Evolutionary conservation across 345 rosid genomes (phyloP).

Genomic region (Turritis glabra): DNA sequence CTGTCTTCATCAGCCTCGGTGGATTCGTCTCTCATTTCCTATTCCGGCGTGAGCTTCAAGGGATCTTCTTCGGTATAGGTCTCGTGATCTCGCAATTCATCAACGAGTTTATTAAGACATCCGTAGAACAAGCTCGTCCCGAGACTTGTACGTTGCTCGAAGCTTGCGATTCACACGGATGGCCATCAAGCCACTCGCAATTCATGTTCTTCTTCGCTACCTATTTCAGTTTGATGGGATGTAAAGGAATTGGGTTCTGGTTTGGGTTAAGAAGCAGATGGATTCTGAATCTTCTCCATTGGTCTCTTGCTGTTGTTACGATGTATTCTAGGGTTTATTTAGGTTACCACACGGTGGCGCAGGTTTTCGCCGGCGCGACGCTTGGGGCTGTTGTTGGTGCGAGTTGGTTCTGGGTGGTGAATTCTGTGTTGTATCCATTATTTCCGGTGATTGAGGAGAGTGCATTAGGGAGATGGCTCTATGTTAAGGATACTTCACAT

Average conservation of each 20-base stretch:
- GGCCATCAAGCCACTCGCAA: slow-evolving; percentile 96
- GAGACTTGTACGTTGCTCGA: slow-evolving; percentile 80
- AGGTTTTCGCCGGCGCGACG: slow-evolving; percentile 81
- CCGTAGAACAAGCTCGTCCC: slow-evolving; percentile 88
- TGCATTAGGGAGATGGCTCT: slow-evolving; percentile 65
- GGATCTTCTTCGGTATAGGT: slow-evolving; percentile 84
- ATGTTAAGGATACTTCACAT: slow-evolving; percentile 94
- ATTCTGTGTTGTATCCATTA: slow-evolving; percentile 46
- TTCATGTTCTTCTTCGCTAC: slow-evolving; percentile 90
- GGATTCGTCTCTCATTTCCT: slow-evolving; percentile 91
- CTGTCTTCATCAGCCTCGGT: slow-evolving; percentile 82
- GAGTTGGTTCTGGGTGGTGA: slow-evolving; percentile 84
- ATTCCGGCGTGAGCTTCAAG: slow-evolving; percentile 92
- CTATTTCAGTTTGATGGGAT: slow-evolving; percentile 57
- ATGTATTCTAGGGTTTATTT: slow-evolving; percentile 92
- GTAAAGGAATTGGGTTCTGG: slow-evolving; percentile 64
- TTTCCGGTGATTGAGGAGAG: slow-evolving; percentile 86
- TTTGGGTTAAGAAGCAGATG: slow-evolving; percentile 50
- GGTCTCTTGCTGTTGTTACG: slow-evolving; percentile 73
- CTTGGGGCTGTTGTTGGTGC: slow-evolving; percentile 66
- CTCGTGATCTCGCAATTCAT: slow-evolving; percentile 77
- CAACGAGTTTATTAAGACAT: slow-evolving; percentile 66
- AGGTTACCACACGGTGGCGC: slow-evolving; percentile 86
- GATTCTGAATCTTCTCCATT: slow-evolving; percentile 47
- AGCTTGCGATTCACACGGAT: slow-evolving; percentile 95